Base-by-base conservation (phyloP, 1,284 basidiomycete species). In the Irpex sp. region DNA sequence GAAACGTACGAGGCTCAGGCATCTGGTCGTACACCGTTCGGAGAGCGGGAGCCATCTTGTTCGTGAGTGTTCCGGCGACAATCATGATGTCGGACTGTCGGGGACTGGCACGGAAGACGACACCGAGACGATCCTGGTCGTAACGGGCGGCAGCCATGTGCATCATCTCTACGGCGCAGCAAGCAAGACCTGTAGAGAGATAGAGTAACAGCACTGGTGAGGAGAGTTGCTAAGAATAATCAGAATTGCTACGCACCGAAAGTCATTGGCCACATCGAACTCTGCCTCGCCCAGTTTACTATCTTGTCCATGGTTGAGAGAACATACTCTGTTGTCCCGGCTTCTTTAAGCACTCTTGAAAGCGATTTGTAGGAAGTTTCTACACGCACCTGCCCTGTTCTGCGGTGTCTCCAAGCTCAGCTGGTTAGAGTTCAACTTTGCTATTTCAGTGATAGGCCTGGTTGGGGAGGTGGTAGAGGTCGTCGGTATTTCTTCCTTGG, bases 261-360 rank as follows among this genome's bases (percentile, higher is more conserved):
- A 57, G 96, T 98, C 96, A 99, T 97, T 52, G 97, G 97, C 97
- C 97, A 99, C 89, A 98, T 97, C 37, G 94, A 97, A 63, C 97
- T 91, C 79, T 98, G 96, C 64, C 97, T 84, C 13, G 92, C 96
- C 97, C 97, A 99, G 78, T 99, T 99, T 71, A 92, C 93, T 52
- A 99, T 85, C 81, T 98, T 98, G 82, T 99, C 97, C 64, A 98
- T 80, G 0, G 96, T 97, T 1, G 96, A 94, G 52, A 99, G 82
- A 0, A 98, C 96, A 83, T 98, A 99, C 79, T 99, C 97, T 94
- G 78, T 2, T 26, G 26, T 26, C 4, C 26, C 26, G 26, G 3
- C 4, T 26, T 26, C 26, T 2, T 26, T 26, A 26, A 26, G 26
- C 26, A 26, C 26, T 4, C 26, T 2, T 26, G 4, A 4, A 26